A percentile compares a stretch with the other conserved stretches of the same genome.
phyloP scores from a whole-genome alignment of 176 grass and related monocot species.

The sorghum (Sorghum bicolor) region DNA sequence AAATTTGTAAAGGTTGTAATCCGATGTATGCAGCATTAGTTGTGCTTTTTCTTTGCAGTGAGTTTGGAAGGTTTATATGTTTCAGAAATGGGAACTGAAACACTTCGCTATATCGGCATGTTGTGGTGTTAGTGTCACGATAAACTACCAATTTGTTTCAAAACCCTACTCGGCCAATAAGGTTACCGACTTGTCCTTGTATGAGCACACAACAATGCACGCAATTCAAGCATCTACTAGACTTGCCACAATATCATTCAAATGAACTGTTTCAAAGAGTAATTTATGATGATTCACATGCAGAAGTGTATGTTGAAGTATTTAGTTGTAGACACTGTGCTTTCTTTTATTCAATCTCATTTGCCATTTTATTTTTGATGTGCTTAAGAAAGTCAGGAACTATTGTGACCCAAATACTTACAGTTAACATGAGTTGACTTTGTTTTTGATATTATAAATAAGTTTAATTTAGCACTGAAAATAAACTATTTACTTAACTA shows the following conservation, averaged over 20 bases:
- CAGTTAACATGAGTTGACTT: neutral
- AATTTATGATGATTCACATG: neutral
- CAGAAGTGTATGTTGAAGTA: neutral
- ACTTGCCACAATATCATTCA: neutral
- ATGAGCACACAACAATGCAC: neutral
- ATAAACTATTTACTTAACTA: neutral
- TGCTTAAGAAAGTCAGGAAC: neutral
- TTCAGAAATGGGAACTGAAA: neutral
- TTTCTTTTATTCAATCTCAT: neutral
- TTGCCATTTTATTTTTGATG: neutral
- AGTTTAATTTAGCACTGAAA: neutral
- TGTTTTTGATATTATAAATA: neutral
- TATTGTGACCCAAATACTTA: neutral
- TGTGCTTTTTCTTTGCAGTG: neutral
- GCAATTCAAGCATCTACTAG: neutral
- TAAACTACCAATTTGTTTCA: neutral
- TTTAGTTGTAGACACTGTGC: neutral
- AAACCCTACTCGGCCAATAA: neutral
- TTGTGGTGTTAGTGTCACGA: neutral
- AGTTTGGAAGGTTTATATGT: neutral
- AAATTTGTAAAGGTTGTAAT: conserved; percentile 5
- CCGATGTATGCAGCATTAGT: neutral
- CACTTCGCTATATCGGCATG: neutral
- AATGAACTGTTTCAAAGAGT: neutral
- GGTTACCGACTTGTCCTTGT: neutral